phyloP scores from a whole-genome alignment of 2,329 filamentous ascomycete genomes.

The Pestalotiopsis sp. region DNA sequence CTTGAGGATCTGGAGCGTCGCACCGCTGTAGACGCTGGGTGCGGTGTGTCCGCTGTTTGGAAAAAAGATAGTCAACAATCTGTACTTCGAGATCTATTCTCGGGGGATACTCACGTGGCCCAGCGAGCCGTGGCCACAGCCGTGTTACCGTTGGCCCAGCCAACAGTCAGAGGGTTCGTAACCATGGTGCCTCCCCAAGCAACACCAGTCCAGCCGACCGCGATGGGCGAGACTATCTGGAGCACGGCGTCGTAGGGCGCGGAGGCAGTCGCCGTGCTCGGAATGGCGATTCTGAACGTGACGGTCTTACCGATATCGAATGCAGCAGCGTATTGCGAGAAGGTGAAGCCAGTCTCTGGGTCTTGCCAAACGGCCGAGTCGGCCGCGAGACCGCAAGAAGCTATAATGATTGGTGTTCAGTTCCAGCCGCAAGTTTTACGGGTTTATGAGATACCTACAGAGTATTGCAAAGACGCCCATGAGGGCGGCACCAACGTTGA shows the following conservation, averaged over 20 bases:
- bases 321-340: slow-evolving; percentile 25
- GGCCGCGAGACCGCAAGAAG: slow-evolving; percentile 16
- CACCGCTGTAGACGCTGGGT: slow-evolving; percentile 29
- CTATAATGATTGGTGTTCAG: background rate
- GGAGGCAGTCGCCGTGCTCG: slow-evolving; percentile 26
- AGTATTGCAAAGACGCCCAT: background rate
- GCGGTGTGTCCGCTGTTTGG: slow-evolving; percentile 34
- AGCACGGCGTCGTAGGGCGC: slow-evolving; percentile 41
- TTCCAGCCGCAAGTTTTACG: background rate
- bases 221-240: slow-evolving; percentile 44
- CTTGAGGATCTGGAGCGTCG: slow-evolving; percentile 33
- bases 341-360: slow-evolving; percentile 31
- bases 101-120: slow-evolving; percentile 39
- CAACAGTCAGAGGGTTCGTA: slow-evolving; percentile 46
- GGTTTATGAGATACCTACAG: background rate
- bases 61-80: background rate
- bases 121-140: slow-evolving; percentile 44
- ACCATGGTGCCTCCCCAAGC: slow-evolving; percentile 53
- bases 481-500: background rate
- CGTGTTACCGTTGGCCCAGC: slow-evolving; percentile 43
- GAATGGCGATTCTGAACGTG: slow-evolving; percentile 37
- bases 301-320: slow-evolving; percentile 29
- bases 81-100: slow-evolving; percentile 3
- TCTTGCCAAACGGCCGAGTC: slow-evolving; percentile 26
- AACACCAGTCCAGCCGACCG: slow-evolving; percentile 48